These are phyloP conservation scores for Annona cherimola DNA, from an alignment of 164 flowering plant species.

Conservation along the genomic window DNA sequence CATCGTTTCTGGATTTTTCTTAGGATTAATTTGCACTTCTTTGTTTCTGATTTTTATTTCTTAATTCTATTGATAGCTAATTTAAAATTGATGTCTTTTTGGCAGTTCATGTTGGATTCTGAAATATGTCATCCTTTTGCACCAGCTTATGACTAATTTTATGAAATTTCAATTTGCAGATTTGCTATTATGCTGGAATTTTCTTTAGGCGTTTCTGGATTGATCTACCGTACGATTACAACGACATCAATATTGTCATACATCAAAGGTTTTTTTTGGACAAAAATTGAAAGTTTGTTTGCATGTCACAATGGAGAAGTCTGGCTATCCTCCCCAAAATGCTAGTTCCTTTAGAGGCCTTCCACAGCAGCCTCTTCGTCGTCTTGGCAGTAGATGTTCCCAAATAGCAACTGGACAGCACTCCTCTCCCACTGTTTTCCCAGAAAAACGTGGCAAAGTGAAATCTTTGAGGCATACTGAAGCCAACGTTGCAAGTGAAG, in stretches of 20 bases:
- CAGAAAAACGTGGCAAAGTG: constrained; percentile 76
- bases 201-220: constrained; percentile 2
- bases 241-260: constrained; percentile 6
- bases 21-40: too few relatives aligned
- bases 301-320: constrained; percentile 52
- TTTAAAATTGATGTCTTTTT: too few relatives aligned
- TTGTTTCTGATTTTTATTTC: too few relatives aligned
- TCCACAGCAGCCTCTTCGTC: constrained; percentile 61
- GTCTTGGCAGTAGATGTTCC: constrained; percentile 63
- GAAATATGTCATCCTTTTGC: too few relatives aligned
- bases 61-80: too few relatives aligned
- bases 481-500: constrained; percentile 26
- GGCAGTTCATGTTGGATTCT: too few relatives aligned
- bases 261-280: neutral
- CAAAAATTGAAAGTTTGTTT: neutral
- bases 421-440: constrained; percentile 87
- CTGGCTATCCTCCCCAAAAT: constrained; percentile 45
- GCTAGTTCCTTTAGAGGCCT: constrained; percentile 39
- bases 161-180: neutral
- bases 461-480: constrained; percentile 39
- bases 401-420: constrained; percentile 74
- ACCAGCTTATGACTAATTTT: too few relatives aligned
- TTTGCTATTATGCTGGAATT: constrained; percentile 10
- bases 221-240: constrained; percentile 3
- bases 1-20: too few relatives aligned